Conservation (phyloP, 1,284 basidiomycete species). For the Leccinum subrobustum region DNA sequence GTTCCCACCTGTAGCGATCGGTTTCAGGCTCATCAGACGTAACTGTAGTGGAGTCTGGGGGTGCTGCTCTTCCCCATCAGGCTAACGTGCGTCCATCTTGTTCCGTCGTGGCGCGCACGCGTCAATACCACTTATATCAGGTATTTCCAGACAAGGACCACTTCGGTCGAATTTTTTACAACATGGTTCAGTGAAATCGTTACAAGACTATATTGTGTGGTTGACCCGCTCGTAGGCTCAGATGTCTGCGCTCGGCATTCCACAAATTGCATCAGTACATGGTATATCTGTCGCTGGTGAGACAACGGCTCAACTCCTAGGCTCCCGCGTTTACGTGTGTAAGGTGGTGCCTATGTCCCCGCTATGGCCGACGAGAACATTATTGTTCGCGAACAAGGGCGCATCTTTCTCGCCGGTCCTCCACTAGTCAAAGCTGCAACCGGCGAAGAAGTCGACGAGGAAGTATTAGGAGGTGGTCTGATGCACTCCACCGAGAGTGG, state of each 20-base stretch:
- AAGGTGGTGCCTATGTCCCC: conserved; percentile 88
- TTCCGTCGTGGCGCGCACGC: background rate
- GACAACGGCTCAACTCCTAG: conserved; percentile 9
- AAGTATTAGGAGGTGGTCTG: conserved; percentile 86
- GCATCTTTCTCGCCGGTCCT: conserved; percentile 94
- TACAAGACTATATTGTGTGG: background rate
- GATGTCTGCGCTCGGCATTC: conserved; percentile 88
- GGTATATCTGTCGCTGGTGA: conserved; percentile 88
- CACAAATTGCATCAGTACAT: conserved; percentile 91
- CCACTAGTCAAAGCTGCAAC: conserved; percentile 95
- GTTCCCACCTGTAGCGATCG: background rate
- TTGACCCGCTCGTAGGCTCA: conserved; percentile 57
- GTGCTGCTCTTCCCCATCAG: conserved; percentile 90
- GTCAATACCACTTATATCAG: conserved; percentile 30
- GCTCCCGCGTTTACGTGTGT: conserved; percentile 19
- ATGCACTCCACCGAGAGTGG: conserved; percentile 96
- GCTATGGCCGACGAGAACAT: conserved; percentile 97
- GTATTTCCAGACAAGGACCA: conserved; percentile 89
- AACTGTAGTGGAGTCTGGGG: conserved; percentile 82
- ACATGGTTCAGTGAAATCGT: conserved; percentile 65
- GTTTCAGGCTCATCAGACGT: conserved; percentile 13
- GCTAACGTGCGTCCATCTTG: conserved; percentile 60
- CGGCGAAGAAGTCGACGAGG: conserved; percentile 91
- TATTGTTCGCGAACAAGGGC: conserved; percentile 91
- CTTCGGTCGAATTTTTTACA: conserved; percentile 96